Percentiles rank a stretch among this genome's conserved stretches.
Conservation (phyloP, 345 rosid species). For the Mallotus nudiflorus region DNA sequence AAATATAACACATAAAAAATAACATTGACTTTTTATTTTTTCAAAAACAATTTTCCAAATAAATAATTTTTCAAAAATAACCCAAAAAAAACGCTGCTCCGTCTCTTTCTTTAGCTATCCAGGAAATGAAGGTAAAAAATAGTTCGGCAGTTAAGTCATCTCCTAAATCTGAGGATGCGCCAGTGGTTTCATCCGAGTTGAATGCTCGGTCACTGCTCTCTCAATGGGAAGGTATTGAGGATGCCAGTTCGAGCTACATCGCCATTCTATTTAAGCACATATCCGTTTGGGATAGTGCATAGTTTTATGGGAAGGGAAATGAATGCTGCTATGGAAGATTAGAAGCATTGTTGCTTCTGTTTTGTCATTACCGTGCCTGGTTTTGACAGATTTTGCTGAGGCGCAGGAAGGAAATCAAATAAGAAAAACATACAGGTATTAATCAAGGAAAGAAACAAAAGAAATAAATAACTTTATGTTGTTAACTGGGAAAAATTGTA, state of each 20-base stretch:
- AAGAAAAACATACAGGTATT: slow-evolving; percentile 25
- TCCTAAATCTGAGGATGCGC: slow-evolving; percentile 6
- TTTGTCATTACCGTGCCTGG: slow-evolving; percentile 17
- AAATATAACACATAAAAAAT: too few relatives aligned
- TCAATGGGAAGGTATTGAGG: slow-evolving; percentile 19
- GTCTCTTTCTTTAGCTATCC: too few relatives aligned
- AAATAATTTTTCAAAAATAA: too few relatives aligned
- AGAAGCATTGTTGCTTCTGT: slow-evolving; percentile 8
- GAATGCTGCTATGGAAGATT: slow-evolving; percentile 13
- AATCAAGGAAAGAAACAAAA: slow-evolving; percentile 11
- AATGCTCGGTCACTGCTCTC: slow-evolving; percentile 8
- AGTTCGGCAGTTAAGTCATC: not conserved
- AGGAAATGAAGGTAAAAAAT: too few relatives aligned
- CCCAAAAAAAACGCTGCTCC: too few relatives aligned
- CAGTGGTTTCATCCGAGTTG: slow-evolving; percentile 10
- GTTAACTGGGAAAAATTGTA: slow-evolving; percentile 18
- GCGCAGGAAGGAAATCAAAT: slow-evolving; percentile 24
- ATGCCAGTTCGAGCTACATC: not conserved
- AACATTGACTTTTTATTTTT: too few relatives aligned
- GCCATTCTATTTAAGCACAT: not conserved
- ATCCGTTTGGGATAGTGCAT: too few relatives aligned
- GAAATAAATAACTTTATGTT: slow-evolving; percentile 10
- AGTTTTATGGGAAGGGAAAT: not conserved
- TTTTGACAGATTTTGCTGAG: slow-evolving; percentile 33
- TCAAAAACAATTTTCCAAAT: too few relatives aligned